Percentiles rank a stretch among this genome's conserved stretches.
Conservation (phyloP, 164 flowering plant species). For the Tinospora cordifolia region DNA sequence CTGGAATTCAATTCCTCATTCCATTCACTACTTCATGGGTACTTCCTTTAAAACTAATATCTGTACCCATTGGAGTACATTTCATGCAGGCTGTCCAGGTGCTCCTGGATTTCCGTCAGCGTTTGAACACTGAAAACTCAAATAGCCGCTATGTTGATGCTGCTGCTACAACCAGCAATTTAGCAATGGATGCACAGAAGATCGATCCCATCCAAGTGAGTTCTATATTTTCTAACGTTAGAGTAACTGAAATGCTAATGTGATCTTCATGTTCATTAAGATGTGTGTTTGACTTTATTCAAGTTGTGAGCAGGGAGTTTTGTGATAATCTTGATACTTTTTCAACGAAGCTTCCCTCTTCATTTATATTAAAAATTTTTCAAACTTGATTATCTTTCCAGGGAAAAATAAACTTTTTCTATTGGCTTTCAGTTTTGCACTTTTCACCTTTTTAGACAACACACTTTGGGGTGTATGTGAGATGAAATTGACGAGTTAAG, state of each 20-base stretch:
- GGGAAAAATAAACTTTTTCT: background rate
- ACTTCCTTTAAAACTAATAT: background rate
- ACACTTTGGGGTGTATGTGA: too few species aligned
- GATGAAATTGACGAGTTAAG: too few species aligned
- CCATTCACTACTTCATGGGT: background rate
- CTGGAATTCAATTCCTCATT: too few species aligned
- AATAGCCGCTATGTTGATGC: conserved; percentile 13
- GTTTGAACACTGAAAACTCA: conserved; percentile 29
- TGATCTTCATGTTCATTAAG: too few species aligned
- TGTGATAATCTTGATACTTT: too few species aligned
- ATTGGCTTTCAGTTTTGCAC: background rate
- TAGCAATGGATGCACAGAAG: conserved; percentile 20
- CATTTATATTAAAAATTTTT: too few species aligned
- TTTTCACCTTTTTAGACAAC: too few species aligned
- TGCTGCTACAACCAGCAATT: conserved; percentile 18
- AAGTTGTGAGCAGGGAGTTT: too few species aligned
- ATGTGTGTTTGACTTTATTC: too few species aligned
- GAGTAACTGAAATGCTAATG: background rate
- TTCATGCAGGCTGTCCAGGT: conserved; percentile 69
- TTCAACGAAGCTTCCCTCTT: too few species aligned
- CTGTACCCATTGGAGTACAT: background rate
- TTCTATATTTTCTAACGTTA: background rate
- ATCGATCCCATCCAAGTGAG: conserved; percentile 80
- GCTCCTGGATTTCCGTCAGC: conserved; percentile 55
- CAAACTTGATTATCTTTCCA: too few species aligned